Evolutionary conservation across 345 rosid genomes (phyloP), one percentile per base, ranked within the genome.

Genomic region (Dipteronia dyeriana): DNA sequence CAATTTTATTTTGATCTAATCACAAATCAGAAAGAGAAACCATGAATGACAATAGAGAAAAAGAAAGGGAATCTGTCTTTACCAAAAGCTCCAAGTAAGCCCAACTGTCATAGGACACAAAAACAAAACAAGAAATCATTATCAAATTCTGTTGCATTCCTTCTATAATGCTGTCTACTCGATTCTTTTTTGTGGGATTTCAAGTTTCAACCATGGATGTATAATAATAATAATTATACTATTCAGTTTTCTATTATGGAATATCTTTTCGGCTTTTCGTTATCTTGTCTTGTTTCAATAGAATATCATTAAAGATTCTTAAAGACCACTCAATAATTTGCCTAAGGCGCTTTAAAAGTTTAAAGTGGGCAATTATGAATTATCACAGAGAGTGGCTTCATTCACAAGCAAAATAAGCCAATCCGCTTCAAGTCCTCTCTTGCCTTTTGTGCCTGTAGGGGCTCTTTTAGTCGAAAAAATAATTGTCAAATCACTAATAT

Each of bases 101-200:
- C 68, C 63, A 45, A 67, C 43, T 20, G 77, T 66, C 74, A 13
- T 8, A 3, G 5, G 39, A 38, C 66, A 31, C 22, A 45, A 56
- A 56, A 63, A 69, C 45, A 67, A 66, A 7, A 60, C 16, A 59
- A 45, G n/a, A 69, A 11, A 45, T 29, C 79, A 39, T 60, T 73
- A 49, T 75, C 70, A 75, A 64, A 61, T 45, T 62, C 67, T 22
- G 17, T 17, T 12, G 14, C 16, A 11, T 34, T 34, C 1, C 38
- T 9, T 75, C 57, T 41, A 16, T 8, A 22, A 41, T 16, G 57
- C 49, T 54, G 75, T 54, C 64, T 54, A 31, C 64, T 71, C 31
- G 10, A 2, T 8, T 2, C 17, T 31, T 71, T 49, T 3, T 7
- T 31, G 34, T 31, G 34, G 34, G 0, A 0, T 31, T 31, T 31